Evolutionary conservation across 768 basidiomycete species (phyloP), one percentile per base, ranked within the genome.

Genomic region (Amanita jacksonii): DNA sequence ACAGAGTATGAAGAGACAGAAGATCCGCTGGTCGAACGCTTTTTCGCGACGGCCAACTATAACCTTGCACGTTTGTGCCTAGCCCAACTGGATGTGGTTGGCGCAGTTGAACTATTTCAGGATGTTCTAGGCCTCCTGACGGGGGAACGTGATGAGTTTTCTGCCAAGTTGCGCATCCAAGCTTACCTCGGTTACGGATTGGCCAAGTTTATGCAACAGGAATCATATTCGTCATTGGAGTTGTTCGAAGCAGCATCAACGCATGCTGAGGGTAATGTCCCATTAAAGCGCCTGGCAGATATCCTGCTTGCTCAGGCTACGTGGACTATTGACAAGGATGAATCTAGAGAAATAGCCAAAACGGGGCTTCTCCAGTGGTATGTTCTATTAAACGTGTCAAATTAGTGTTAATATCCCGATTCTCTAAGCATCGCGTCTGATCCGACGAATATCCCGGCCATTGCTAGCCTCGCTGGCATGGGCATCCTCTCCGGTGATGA

Each of bases 381-480:
- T 52, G 75, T 20, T 39, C 20, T 8, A 30, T 19, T 45, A 24
- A 10, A 32, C 30, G 16, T 30, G 23, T 34, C 22, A n/a, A 28
- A 37, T 41, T 32, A 37, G 23, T 34, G 12, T 41, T 43, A 39
- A 42, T 4, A 6, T 19, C 33, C 41, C 36, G 22, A 41, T 38
- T 32, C 25, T 7, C 22, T 37, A 51, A 94, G 92, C 54, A 83
- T 96, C 50, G 70, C 81, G 0, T 61, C 70, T 19, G 86, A 94
- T 56, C 73, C 82, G 0, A 83, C 83, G 49, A 88, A 92, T 54
- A 57, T 91, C 39, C 69, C 74, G 43, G 89, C 88, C 1, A 85
- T 94, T 58, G 86, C 83, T 36, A 74, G 81, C 0, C 73, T 97
- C 1, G 85, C 86, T 0, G 85, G 85, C n/a, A 90, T 96, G 77